A percentile compares a stretch with the other conserved stretches of the same genome.
Conservation (phyloP, 805 yeast species). For the Cyberlindnera misumaiensis region DNA sequence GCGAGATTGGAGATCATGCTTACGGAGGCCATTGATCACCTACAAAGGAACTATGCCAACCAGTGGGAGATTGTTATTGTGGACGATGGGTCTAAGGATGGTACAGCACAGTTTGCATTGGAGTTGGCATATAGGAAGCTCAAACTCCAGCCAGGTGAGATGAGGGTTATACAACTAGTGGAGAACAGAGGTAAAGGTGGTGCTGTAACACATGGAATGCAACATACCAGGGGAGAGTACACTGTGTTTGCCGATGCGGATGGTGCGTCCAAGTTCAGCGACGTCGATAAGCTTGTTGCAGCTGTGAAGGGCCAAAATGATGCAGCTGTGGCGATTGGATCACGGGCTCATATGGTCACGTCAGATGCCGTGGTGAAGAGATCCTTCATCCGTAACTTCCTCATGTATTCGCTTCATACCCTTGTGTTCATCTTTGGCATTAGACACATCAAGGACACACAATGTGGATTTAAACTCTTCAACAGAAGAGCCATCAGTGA, state of each 20-base stretch:
- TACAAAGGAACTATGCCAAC: conserved; percentile 32
- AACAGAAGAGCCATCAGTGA: conserved; percentile 55
- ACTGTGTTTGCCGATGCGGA: conserved; percentile 95
- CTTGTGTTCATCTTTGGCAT: conserved; percentile 87
- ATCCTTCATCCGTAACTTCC: conserved; percentile 76
- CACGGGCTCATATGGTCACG: conserved; percentile 93
- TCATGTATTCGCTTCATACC: conserved; percentile 89
- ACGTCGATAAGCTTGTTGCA: conserved; percentile 45
- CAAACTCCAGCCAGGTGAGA: conserved; percentile 44
- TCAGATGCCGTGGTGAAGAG: conserved; percentile 97
- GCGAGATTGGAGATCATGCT: conserved; percentile 64
- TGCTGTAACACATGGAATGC: conserved; percentile 91
- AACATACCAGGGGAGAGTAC: conserved; percentile 63
- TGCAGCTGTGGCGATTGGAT: conserved; percentile 75
- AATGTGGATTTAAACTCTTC: conserved; percentile 94
- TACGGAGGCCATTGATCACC: conserved; percentile 54
- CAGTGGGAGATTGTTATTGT: conserved; percentile 76
- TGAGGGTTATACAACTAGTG: conserved; percentile 65
- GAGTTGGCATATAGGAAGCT: conserved; percentile 41
- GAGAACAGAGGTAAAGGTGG: conserved; percentile 93
- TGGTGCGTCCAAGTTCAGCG: conserved; percentile 84
- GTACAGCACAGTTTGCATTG: conserved; percentile 68
- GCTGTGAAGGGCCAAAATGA: conserved; percentile 28
- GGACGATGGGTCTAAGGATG: conserved; percentile 88
- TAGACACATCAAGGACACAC: conserved; percentile 82